phyloP scores from a whole-genome alignment of 495 filamentous ascomycete genomes.

The Jackrogersella minutella region DNA sequence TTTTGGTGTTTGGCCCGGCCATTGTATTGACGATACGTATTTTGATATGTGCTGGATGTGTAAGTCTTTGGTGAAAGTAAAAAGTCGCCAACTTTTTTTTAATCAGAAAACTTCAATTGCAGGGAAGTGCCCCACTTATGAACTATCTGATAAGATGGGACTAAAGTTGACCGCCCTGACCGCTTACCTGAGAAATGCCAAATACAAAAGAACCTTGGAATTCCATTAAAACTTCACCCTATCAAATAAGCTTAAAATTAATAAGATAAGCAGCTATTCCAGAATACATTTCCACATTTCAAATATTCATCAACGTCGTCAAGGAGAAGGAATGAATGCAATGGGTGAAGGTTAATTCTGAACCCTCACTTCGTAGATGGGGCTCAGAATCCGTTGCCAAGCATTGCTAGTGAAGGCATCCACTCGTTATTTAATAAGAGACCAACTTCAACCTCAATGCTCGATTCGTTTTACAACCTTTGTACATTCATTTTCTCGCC shows the following conservation, averaged over 20 bases:
- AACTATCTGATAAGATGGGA: constrained; percentile 27
- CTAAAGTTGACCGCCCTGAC: constrained; percentile 11
- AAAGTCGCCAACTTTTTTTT: constrained; percentile 22
- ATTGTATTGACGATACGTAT: constrained; percentile 14
- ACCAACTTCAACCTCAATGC: background rate
- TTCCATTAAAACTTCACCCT: too few relatives aligned
- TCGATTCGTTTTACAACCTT: background rate
- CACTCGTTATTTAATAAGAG: background rate
- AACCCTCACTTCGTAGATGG: too few relatives aligned
- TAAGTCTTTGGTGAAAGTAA: background rate
- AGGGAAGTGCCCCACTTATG: constrained; percentile 16
- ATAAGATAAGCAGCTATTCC: too few relatives aligned
- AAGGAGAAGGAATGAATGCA: background rate
- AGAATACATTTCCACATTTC: too few relatives aligned
- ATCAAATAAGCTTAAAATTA: too few relatives aligned
- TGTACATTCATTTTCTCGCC: background rate
- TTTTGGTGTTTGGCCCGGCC: constrained; percentile 27
- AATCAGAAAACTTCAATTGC: constrained; percentile 30
- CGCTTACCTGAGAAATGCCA: too few relatives aligned
- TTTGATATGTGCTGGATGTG: background rate
- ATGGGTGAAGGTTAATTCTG: background rate
- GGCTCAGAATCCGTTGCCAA: constrained; percentile 4
- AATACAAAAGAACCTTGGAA: background rate
- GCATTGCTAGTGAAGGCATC: background rate
- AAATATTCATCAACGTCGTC: too few relatives aligned